phyloP scores from a whole-genome alignment of 306 rosid species.

The Trifolium fragiferum region DNA sequence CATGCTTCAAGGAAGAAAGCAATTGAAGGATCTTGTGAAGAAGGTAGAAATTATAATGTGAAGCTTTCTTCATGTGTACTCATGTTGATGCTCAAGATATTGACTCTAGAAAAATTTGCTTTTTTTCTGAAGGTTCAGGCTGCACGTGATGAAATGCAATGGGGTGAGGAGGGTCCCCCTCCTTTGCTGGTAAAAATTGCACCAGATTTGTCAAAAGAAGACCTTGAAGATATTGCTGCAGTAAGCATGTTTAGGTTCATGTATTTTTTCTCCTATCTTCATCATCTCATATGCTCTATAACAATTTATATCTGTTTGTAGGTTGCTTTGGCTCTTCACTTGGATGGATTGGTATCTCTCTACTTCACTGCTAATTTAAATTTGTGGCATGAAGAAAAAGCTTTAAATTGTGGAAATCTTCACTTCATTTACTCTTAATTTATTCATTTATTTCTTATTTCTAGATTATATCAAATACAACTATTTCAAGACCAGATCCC shows the following conservation, averaged over 20 bases:
- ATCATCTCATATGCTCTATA: conserved; percentile 37
- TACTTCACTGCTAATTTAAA: conserved; percentile 33
- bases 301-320: conserved; percentile 49
- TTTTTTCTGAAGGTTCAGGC: conserved; percentile 76
- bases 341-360: conserved; percentile 91
- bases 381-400: background rate
- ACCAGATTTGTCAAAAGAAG: conserved; percentile 95
- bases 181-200: conserved; percentile 98
- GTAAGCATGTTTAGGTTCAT: conserved; percentile 55
- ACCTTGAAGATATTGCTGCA: conserved; percentile 99
- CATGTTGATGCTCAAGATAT: conserved; percentile 36
- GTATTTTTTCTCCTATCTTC: conserved; percentile 22
- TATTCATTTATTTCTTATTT: conserved; percentile 34
- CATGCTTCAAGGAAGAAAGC: conserved; percentile 98
- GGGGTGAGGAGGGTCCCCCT: conserved; percentile 99
- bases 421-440: conserved; percentile 29
- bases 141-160: conserved; percentile 99
- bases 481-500: conserved; percentile 88
- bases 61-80: conserved; percentile 35
- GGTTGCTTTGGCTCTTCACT: conserved; percentile 89
- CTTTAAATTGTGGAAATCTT: conserved; percentile 24
- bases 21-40: conserved; percentile 90
- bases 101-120: conserved; percentile 42
- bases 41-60: conserved; percentile 66
- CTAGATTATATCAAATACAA: conserved; percentile 91